Conservation (phyloP, 1,139 yeast species). For the Yamadazyma atmosphaerica region DNA sequence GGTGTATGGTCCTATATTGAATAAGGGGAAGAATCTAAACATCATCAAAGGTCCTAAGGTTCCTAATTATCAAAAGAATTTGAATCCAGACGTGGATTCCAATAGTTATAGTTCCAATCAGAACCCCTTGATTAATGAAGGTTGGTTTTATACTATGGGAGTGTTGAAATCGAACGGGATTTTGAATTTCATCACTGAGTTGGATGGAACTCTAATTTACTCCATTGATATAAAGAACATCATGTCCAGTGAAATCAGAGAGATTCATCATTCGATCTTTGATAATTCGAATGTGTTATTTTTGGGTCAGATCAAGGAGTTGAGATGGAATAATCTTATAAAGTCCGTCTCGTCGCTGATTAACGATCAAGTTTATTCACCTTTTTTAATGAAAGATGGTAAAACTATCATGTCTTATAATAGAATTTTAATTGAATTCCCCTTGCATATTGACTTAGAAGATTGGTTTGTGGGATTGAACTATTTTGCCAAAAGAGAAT, state of each 20-base stretch:
- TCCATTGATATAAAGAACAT: slow-evolving; percentile 58
- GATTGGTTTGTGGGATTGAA: slow-evolving; percentile 81
- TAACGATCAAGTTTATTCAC: slow-evolving; percentile 21
- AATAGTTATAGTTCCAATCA: slow-evolving; percentile 2
- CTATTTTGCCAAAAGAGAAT: slow-evolving; percentile 66
- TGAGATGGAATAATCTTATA: slow-evolving; percentile 47
- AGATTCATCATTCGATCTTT: slow-evolving; percentile 66
- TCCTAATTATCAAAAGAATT: slow-evolving; percentile 38
- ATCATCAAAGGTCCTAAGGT: slow-evolving; percentile 46
- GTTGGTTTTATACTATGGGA: slow-evolving; percentile 81
- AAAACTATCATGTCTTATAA: slow-evolving; percentile 35
- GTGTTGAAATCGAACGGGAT: slow-evolving; percentile 67
- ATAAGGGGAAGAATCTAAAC: slow-evolving; percentile 42
- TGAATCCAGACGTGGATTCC: slow-evolving; percentile 15
- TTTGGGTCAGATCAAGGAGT: slow-evolving; percentile 55
- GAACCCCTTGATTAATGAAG: slow-evolving; percentile 37
- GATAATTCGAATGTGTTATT: slow-evolving; percentile 59
- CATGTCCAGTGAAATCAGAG: slow-evolving; percentile 66
- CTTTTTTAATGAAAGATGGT: slow-evolving; percentile 36
- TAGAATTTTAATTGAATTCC: slow-evolving; percentile 60
- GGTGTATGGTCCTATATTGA: slow-evolving; percentile 60
- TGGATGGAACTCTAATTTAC: slow-evolving; percentile 67
- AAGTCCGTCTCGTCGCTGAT: slow-evolving; percentile 30
- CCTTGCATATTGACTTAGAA: slow-evolving; percentile 69
- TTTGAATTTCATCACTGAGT: slow-evolving; percentile 61